phyloP scores from a whole-genome alignment of 176 grass and related monocot genomes.

The Oryza australiensis region DNA sequence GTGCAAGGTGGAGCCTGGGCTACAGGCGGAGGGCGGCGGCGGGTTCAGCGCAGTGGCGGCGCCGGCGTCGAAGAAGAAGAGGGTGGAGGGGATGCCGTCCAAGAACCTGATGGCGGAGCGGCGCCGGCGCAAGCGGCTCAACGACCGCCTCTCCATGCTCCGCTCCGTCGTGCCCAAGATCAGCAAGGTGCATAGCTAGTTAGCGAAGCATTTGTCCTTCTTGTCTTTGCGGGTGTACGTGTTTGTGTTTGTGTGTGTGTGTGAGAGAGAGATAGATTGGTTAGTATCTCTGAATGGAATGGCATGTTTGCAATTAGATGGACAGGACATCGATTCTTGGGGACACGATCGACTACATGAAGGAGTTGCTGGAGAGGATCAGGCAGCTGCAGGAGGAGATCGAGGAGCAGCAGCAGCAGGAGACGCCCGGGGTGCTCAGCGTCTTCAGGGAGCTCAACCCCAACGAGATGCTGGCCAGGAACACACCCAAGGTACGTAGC shows the following conservation, averaged over 20 bases:
- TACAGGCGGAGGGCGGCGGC: constrained; percentile 29
- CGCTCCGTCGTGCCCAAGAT: constrained; percentile 98
- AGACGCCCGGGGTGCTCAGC: constrained; percentile 54
- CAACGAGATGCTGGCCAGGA: constrained; percentile 85
- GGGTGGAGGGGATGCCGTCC: constrained; percentile 89
- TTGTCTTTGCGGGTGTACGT: too few relatives aligned
- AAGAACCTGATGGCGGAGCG: constrained; percentile 99
- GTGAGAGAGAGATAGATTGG: too few relatives aligned
- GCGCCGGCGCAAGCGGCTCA: constrained; percentile 91
- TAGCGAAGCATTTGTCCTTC: too few relatives aligned
- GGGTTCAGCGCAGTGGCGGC: constrained; percentile 19
- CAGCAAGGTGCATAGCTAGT: constrained; percentile 66
- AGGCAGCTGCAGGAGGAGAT: constrained; percentile 76
- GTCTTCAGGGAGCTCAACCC: constrained; percentile 73
- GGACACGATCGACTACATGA: constrained; percentile 99
- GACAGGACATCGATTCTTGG: constrained; percentile 96
- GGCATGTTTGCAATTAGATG: constrained; percentile 68
- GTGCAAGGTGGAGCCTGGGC: constrained; percentile 85
- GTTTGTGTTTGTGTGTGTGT: too few relatives aligned
- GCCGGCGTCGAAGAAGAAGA: constrained; percentile 79
- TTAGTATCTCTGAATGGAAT: too few relatives aligned
- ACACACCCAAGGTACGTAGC: constrained; percentile 69
- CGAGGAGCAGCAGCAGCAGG: constrained; percentile 29
- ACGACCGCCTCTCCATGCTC: constrained; percentile 98
- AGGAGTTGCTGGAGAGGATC: constrained; percentile 95